Conservation (phyloP, 139 green algal species). For the Monoraphidium neglectum region DNA sequence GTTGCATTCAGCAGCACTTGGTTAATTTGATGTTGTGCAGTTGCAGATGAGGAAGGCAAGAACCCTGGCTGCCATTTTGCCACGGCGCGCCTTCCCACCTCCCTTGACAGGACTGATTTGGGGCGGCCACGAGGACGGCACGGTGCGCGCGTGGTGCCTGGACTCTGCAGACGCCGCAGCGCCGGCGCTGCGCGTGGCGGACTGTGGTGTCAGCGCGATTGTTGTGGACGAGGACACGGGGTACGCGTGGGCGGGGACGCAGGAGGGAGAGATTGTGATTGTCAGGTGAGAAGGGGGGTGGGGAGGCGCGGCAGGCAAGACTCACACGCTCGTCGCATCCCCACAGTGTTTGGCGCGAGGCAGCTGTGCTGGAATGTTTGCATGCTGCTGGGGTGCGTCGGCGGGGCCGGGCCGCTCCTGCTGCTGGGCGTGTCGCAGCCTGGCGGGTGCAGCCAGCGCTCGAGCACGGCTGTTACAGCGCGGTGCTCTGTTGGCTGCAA, state of each 20-base stretch:
- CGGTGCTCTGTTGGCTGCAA: too few relatives aligned
- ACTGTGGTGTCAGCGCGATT: slow-evolving; percentile 11
- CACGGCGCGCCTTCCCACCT: not conserved
- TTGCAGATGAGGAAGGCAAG: not conserved
- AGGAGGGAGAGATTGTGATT: slow-evolving; percentile 17
- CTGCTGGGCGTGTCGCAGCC: too few relatives aligned
- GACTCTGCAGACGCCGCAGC: slow-evolving; percentile 3
- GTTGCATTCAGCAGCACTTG: not conserved
- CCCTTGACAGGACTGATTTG: slow-evolving; percentile 15
- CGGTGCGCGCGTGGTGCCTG: slow-evolving; percentile 10
- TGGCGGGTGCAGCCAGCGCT: too few relatives aligned
- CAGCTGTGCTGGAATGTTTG: too few relatives aligned
- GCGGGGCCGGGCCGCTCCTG: too few relatives aligned
- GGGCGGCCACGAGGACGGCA: slow-evolving; percentile 19
- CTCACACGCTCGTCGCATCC: not conserved
- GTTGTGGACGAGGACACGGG: slow-evolving; percentile 18
- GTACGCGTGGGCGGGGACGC: slow-evolving; percentile 21
- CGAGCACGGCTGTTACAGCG: too few relatives aligned
- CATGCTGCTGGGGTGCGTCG: too few relatives aligned
- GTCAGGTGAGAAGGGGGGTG: slow-evolving; percentile 7
- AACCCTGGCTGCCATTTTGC: not conserved
- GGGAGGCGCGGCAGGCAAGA: not conserved
- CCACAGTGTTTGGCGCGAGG: too few relatives aligned
- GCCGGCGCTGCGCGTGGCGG: not conserved
- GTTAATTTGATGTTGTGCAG: not conserved